Evolutionary conservation across 768 basidiomycete genomes (phyloP), one percentile per base, ranked within the genome.

Genomic region (Phaeotremella skinneri): DNA sequence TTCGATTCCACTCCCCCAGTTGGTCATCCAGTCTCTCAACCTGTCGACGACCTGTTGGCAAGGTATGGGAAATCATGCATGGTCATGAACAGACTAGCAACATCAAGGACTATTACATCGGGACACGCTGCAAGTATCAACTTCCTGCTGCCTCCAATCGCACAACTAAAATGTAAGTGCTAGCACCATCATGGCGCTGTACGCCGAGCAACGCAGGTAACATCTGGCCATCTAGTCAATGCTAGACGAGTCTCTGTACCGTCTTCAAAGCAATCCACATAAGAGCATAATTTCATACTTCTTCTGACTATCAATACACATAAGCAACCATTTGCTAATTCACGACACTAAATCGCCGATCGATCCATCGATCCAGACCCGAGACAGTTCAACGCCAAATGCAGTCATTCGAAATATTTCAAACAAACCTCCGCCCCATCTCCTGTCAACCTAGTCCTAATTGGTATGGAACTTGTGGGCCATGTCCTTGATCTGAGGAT

Each of bases 331-430:
- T 42, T 29, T 31, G 14, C 30, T 61, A 32, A 47, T 7, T 29
- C 43, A 5, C 50, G 25, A 51, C 23, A 27, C 14, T 9, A 17
- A 7, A 26, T 31, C 14, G 13, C 31, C 25, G 6, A 17, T 50
- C 30, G n/a, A n/a, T n/a, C n/a, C n/a, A n/a, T n/a, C n/a, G n/a
- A n/a, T n/a, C n/a, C n/a, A n/a, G n/a, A n/a, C 30, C 42, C 51
- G 55, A 26, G 45, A 17, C 29, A 41, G 4, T 59, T 51, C 39
- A 25, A 4, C 52, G 27, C 41, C 47, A 39, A 64, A 51, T 57
- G 59, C 42, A 59, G 63, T 59, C 63, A 64, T 50, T 61, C 59
- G 26, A 61, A 64, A 43, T 50, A 56, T 56, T 47, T 55, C 39
- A 61, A 61, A 13, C 57, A 42, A 48, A 58, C 43, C 55, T 20